A percentile compares a stretch with the other conserved stretches of the same genome.
Evolutionary conservation across 805 yeast species (phyloP).

Genomic region (Saturnispora zaruensis): DNA sequence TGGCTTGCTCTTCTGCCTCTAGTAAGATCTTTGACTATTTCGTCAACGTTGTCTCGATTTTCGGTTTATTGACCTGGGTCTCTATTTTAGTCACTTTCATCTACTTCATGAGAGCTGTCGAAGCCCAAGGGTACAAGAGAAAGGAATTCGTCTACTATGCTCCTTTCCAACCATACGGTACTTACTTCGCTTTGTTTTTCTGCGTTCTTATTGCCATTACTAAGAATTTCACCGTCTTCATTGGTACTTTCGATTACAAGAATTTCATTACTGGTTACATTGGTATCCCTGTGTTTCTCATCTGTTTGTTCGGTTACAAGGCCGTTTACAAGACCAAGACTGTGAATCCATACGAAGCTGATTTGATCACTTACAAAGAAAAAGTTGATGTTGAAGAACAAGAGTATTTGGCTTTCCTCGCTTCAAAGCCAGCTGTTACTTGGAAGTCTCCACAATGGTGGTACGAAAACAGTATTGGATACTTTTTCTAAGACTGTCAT

Average conservation of each 20-base stretch:
- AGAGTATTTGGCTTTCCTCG: conserved; percentile 22
- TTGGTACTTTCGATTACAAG: conserved; percentile 48
- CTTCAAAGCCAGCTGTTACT: conserved; percentile 12
- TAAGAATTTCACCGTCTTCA: conserved; percentile 67
- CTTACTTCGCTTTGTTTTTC: conserved; percentile 47
- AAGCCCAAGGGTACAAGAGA: conserved; percentile 58
- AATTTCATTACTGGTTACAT: conserved; percentile 72
- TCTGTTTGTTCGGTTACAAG: conserved; percentile 52
- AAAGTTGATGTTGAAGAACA: conserved; percentile 47
- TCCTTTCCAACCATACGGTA: conserved; percentile 62
- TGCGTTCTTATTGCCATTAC: conserved; percentile 50
- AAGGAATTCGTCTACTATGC: conserved; percentile 49
- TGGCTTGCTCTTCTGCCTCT: conserved; percentile 54
- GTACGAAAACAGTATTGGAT: conserved; percentile 26
- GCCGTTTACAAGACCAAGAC: conserved; percentile 41
- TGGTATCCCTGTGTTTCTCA: conserved; percentile 57
- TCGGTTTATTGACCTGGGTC: conserved; percentile 70
- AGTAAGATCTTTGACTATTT: conserved; percentile 55
- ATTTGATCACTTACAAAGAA: conserved; percentile 48
- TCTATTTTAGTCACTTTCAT: conserved; percentile 62
- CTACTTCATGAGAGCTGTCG: conserved; percentile 54
- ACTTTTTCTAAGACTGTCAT: conserved; percentile 18
- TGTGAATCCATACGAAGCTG: conserved; percentile 49
- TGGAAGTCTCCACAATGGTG: conserved; percentile 19
- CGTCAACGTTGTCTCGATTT: conserved; percentile 68